Evolutionary conservation across 1,284 basidiomycete genomes (phyloP).

Genomic region (Cutaneotrichosporon sp.): DNA sequence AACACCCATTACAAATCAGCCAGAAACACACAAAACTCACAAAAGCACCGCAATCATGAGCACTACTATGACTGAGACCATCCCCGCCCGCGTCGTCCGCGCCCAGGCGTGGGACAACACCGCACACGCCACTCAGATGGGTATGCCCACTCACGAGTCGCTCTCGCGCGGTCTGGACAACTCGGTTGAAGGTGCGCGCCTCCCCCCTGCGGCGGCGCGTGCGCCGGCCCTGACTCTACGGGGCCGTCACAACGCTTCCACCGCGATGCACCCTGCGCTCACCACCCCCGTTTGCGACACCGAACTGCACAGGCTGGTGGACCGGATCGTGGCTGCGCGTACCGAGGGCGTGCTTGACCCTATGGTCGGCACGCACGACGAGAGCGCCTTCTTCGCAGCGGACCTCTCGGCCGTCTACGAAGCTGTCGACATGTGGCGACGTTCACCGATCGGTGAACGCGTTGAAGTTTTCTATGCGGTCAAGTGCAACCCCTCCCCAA

Average conservation of each 20-base stretch:
- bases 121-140: not conserved
- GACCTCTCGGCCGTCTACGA: constrained; percentile 84
- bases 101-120: constrained; percentile 15
- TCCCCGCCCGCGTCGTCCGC: constrained; percentile 13
- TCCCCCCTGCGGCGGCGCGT: constrained; percentile 20
- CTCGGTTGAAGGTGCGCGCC: constrained; percentile 23
- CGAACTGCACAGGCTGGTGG: constrained; percentile 34
- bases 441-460: constrained; percentile 62
- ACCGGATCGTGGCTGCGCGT: constrained; percentile 29
- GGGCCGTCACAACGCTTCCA: not conserved
- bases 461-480: constrained; percentile 93
- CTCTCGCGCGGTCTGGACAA: constrained; percentile 38
- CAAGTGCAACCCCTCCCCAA: constrained; percentile 97
- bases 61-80: constrained; percentile 20
- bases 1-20: constrained; percentile 12
- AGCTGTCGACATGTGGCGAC: constrained; percentile 80
- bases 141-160: constrained; percentile 18
- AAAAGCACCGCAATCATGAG: constrained; percentile 13
- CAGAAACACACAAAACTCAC: not conserved
- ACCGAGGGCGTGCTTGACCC: constrained; percentile 11
- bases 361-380: constrained; percentile 46
- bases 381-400: constrained; percentile 93
- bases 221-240: constrained; percentile 5
- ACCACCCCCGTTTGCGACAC: constrained; percentile 25
- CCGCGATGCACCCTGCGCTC: constrained; percentile 27